Base-by-base conservation (phyloP, 1,284 basidiomycete genomes). In the Meira miltonrushii region DNA sequence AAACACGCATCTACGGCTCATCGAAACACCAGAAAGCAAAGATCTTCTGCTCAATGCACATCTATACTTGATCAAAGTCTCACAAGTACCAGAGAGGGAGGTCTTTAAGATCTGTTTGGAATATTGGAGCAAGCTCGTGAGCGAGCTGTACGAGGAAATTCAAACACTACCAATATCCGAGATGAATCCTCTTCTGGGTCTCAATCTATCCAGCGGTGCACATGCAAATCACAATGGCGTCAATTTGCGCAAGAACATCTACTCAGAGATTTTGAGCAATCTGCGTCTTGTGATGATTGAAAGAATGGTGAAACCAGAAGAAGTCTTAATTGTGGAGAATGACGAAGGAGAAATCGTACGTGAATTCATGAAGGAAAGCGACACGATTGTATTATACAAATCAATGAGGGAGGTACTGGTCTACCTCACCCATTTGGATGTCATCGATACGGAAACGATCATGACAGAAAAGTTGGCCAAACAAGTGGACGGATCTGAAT, bases 21-120 rank as follows among this genome's bases (percentile, higher is more conserved):
- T 98, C 49, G 95, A 99, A 80, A 92, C 88, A 11, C 89, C 92
- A 62, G 82, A 86, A 57, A 91, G 94, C 78, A 89, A 90, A 56
- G 93, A 96, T 73, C 89, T 98, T 1, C 83, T 99, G 21, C 84
- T 75, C 57, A 76, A 77, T 58, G 74, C 94, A 0, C 95, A 99
- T 80, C 82, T 97, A 38, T 99, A 98, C 81, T 90, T 99, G 84
- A 92, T 98, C 79, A 98, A 98, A 80, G 88, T 99, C 49, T 94
- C 91, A 0, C 93, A 94, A 71, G 95, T 99, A 28, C 94, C 97
- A 72, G 95, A 99, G 79, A 87, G 94, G 56, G 95, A 99, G 79
- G 88, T 99, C 64, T 98, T 98, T 87, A 99, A 98, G 81, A 96
- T 98, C 73, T 97, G 93, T 74, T 82, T 98, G 72, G 95, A 98